A percentile compares a stretch with the other conserved stretches of the same genome.
Evolutionary conservation across 2,329 filamentous ascomycete species (phyloP).

Genomic region (Alternaria dauci): DNA sequence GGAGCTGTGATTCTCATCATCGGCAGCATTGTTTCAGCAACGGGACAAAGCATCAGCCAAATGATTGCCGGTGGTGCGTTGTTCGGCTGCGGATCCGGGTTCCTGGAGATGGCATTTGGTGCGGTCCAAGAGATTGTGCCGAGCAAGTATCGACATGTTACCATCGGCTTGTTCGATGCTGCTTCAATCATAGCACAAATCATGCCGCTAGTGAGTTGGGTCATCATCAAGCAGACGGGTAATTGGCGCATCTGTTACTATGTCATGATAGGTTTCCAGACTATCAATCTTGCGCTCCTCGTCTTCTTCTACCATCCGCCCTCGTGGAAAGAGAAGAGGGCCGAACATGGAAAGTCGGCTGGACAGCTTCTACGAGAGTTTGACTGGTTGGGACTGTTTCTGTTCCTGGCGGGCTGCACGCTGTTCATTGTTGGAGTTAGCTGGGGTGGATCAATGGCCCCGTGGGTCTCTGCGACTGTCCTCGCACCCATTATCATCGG

Average conservation of each 20-base stretch:
- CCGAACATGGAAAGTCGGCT: slow-evolving; percentile 34
- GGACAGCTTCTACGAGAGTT: slow-evolving; percentile 35
- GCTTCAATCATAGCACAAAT: slow-evolving; percentile 43
- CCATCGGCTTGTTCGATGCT: slow-evolving; percentile 49
- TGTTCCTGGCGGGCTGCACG: slow-evolving; percentile 41
- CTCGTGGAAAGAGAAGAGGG: slow-evolving; percentile 48
- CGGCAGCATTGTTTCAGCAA: slow-evolving; percentile 53
- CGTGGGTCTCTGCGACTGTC: slow-evolving; percentile 35
- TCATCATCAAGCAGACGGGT: slow-evolving; percentile 39
- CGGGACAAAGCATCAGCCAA: slow-evolving; percentile 50
- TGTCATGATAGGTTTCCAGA: slow-evolving; percentile 45
- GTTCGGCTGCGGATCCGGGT: slow-evolving; percentile 53
- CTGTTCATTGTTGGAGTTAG: slow-evolving; percentile 43
- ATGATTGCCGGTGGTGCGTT: slow-evolving; percentile 55
- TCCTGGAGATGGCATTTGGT: slow-evolving; percentile 54
- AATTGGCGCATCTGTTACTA: slow-evolving; percentile 45
- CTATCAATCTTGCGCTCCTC: slow-evolving; percentile 33
- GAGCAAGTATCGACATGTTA: slow-evolving; percentile 50
- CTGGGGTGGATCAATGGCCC: slow-evolving; percentile 38
- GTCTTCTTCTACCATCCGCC: slow-evolving; percentile 50
- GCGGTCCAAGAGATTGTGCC: slow-evolving; percentile 52
- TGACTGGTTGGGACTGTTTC: slow-evolving; percentile 40
- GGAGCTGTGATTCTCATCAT: slow-evolving; percentile 48
- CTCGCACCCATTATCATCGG: slow-evolving; percentile 39
- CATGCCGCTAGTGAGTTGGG: slow-evolving; percentile 44